Conservation (phyloP, 257 asterid species). For the Solanum chmielewskii region DNA sequence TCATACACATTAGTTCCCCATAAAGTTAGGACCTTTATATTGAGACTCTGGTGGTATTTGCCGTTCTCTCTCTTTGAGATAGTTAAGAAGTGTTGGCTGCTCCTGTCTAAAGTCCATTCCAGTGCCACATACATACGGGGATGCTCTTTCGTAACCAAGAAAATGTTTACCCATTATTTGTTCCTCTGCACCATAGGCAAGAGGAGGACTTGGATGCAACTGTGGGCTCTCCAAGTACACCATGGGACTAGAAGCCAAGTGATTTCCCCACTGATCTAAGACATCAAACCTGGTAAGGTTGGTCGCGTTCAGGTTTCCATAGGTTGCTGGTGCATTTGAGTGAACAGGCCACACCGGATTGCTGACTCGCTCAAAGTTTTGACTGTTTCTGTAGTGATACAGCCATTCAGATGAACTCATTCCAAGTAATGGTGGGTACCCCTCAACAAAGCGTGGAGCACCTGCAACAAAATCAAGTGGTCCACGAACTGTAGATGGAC, state of each 20-base stretch:
- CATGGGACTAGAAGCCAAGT: constrained; percentile 34
- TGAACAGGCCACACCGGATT: constrained; percentile 29
- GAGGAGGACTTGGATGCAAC: constrained; percentile 21
- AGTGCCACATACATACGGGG: constrained; percentile 36
- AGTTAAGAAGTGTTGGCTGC: constrained; percentile 48
- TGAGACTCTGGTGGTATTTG: constrained; percentile 44
- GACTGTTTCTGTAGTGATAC: constrained; percentile 69
- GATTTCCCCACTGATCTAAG: constrained; percentile 71
- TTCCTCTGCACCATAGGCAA: constrained; percentile 31
- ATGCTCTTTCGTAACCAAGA: constrained; percentile 45
- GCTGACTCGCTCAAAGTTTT: constrained; percentile 26
- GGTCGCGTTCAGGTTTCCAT: constrained; percentile 16
- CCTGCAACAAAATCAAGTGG: constrained; percentile 23
- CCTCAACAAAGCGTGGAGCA: constrained; percentile 35
- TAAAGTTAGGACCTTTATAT: constrained; percentile 41
- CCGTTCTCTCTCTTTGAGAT: constrained; percentile 71
- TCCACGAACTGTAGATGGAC: constrained; percentile 16
- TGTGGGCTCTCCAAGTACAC: constrained; percentile 38
- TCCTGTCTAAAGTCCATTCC: constrained; percentile 39
- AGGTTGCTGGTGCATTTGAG: constrained; percentile 19
- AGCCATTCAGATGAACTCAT: constrained; percentile 98
- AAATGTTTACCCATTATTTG: constrained; percentile 22
- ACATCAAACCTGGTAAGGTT: constrained; percentile 41
- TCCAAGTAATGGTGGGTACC: constrained; percentile 47
- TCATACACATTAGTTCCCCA: constrained; percentile 37